Evolutionary conservation across 1,284 basidiomycete species (phyloP), one percentile per base, ranked within the genome.

Genomic region (Cerioporus squamosus): DNA sequence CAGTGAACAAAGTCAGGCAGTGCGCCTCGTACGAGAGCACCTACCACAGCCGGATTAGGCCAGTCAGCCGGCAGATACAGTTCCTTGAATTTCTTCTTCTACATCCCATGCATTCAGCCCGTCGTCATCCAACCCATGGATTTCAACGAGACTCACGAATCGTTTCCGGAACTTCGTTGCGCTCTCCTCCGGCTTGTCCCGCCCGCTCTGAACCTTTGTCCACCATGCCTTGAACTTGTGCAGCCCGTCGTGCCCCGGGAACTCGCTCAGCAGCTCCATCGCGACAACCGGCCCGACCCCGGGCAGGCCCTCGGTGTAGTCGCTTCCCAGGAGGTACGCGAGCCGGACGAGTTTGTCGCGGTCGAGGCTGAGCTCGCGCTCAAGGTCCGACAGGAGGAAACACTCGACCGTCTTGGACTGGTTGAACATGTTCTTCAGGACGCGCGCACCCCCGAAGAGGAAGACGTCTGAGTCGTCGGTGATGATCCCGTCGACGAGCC

Each of bases 361-460:
- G 55, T 93, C 91, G 15, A 99, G 79, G 1, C 94, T 91, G 6
- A 99, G 81, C 73, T 99, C 97, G 43, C 95, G 85, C 51, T 86
- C 82, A 53, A 99, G 82, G 72, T 99, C 97, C 1, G 86, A 77
- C 6, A 89, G 78, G 36, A 97, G 77, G 77, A 97, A 99, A 70
- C 95, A 96, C 74, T 99, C 97, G 57, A 98, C 97, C 9, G 94
- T 97, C 81, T 98, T 98, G 59, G 93, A 93, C 76, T 98, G 95
- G 75, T 98, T 98, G 80, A 99, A 99, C 91, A 99, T 97, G 74
- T 99, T 98, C 76, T 97, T 97, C 82, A 93, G 98, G 44, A 99
- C 94, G 26, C 94, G 88, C 59, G 84, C 79, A 17, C 93, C 97
- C 31, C 97, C 97, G 66, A 99, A 99, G 45, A 99, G 87, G 75